Evolutionary conservation across 1,139 yeast species (phyloP).

Genomic region (Debaryomyces nepalensis): DNA sequence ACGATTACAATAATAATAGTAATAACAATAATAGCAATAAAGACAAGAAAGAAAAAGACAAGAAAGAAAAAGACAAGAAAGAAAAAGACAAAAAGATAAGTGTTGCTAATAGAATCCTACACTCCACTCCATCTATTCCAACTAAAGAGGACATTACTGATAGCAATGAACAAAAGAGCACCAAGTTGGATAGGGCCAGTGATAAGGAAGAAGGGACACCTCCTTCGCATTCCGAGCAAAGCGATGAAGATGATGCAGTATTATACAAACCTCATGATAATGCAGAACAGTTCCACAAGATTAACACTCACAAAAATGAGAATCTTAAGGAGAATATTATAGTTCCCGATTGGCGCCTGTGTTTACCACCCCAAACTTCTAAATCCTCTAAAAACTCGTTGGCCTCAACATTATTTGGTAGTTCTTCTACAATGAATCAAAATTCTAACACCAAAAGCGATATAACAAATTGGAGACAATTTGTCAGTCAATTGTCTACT

Average conservation of each 20-base stretch:
- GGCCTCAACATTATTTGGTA: constrained; percentile 27
- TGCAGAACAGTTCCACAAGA: constrained; percentile 45
- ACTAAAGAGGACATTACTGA: constrained; percentile 22
- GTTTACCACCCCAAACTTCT: constrained; percentile 40
- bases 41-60: constrained; percentile 17
- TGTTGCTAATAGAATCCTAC: constrained; percentile 40
- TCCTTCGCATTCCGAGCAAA: constrained; percentile 17
- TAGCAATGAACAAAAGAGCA: constrained; percentile 49
- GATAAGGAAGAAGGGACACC: constrained; percentile 36
- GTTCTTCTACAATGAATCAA: constrained; percentile 33
- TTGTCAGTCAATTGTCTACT: constrained; percentile 40
- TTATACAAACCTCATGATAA: constrained; percentile 51
- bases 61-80: constrained; percentile 17
- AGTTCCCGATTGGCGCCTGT: constrained; percentile 50
- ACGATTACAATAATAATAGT: constrained; percentile 15
- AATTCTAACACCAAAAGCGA: constrained; percentile 28
- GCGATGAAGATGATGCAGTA: constrained; percentile 47
- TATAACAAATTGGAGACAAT: constrained; percentile 43
- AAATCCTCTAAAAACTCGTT: constrained; percentile 16
- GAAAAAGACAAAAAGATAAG: constrained; percentile 18
- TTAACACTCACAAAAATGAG: constrained; percentile 52
- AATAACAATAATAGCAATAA: constrained; percentile 16
- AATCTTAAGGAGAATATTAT: constrained; percentile 46
- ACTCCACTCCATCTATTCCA: constrained; percentile 37
- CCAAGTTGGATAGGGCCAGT: constrained; percentile 53